Percentiles rank a stretch among this genome's conserved stretches.
These are phyloP conservation scores for Phytophthora idaei DNA, from an alignment of 352 stramenopile species.

Conservation along the genomic window DNA sequence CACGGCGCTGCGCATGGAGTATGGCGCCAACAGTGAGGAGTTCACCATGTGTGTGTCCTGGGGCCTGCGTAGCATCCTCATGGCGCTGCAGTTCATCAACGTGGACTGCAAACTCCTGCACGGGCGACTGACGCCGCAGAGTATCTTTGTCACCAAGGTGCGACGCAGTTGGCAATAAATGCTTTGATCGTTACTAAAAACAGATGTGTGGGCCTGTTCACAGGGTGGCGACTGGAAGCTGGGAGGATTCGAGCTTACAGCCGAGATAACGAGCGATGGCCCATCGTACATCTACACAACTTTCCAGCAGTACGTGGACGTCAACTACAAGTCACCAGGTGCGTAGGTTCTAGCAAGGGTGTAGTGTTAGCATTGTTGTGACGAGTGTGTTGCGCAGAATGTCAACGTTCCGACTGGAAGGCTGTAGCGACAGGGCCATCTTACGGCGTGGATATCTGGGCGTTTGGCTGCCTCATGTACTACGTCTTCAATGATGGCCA, in stretches of 20 bases:
- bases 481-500: conserved; percentile 82
- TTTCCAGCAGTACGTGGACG: conserved; percentile 85
- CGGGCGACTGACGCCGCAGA: conserved; percentile 88
- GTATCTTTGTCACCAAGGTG: conserved; percentile 94
- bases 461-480: conserved; percentile 79
- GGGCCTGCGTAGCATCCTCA: conserved; percentile 93
- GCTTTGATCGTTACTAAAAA: neutral
- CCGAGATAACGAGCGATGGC: conserved; percentile 82
- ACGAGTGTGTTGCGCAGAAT: conserved; percentile 55
- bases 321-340: conserved; percentile 85
- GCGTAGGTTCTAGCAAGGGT: conserved; percentile 34
- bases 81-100: conserved; percentile 94
- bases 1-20: conserved; percentile 65
- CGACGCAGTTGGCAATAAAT: neutral
- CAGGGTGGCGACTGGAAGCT: conserved; percentile 96
- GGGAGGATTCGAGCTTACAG: conserved; percentile 92
- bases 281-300: conserved; percentile 78
- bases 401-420: conserved; percentile 81
- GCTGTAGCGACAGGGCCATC: conserved; percentile 52
- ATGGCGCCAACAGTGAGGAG: conserved; percentile 63
- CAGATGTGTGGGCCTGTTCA: neutral
- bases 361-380: conserved; percentile 2
- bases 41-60: conserved; percentile 91
- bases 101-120: conserved; percentile 94
- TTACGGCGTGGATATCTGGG: conserved; percentile 74